Percentiles rank a stretch among this genome's conserved stretches.
phyloP scores from a whole-genome alignment of 2,329 filamentous ascomycete species.

The Claviceps capensis region DNA sequence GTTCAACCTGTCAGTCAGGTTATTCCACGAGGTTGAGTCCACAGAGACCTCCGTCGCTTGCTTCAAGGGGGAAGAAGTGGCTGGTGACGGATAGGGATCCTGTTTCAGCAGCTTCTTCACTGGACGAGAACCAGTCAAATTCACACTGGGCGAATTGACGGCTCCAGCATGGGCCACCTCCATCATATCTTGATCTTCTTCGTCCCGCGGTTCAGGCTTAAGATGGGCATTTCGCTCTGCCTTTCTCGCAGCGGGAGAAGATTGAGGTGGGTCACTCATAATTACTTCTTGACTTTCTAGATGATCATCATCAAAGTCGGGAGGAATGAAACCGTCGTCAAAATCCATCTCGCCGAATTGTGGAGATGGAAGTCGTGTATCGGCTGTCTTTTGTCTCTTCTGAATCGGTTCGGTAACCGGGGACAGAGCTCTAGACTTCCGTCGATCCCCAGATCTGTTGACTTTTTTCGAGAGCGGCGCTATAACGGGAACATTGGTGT shows the following conservation, averaged over 20 bases:
- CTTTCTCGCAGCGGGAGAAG: constrained; percentile 72
- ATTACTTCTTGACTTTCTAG: constrained; percentile 31
- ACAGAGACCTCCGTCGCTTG: constrained; percentile 39
- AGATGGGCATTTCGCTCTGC: constrained; percentile 54
- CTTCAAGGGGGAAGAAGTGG: constrained; percentile 62
- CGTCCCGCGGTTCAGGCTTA: constrained; percentile 40
- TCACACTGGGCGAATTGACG: constrained; percentile 58
- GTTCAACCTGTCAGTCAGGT: constrained; percentile 74
- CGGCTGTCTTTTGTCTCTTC: constrained; percentile 44
- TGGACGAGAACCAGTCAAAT: constrained; percentile 63
- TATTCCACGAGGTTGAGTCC: constrained; percentile 78
- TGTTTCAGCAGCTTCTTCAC: constrained; percentile 61
- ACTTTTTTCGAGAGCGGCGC: constrained; percentile 45
- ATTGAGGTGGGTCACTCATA: constrained; percentile 80
- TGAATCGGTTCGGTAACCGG: constrained; percentile 44
- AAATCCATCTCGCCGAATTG: constrained; percentile 30
- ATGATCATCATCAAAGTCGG: constrained; percentile 51
- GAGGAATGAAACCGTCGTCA: constrained; percentile 41
- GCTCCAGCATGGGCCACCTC: constrained; percentile 69
- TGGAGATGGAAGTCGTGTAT: constrained; percentile 33
- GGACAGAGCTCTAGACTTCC: constrained; percentile 68
- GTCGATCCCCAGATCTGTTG: constrained; percentile 60
- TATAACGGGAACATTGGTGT: constrained; percentile 50
- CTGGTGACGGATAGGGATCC: constrained; percentile 53
- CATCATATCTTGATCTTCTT: constrained; percentile 72